Percentiles rank a stretch among this genome's conserved stretches.
Evolutionary conservation across 768 basidiomycete genomes (phyloP).

Genomic region (Glaciozyma martinii): DNA sequence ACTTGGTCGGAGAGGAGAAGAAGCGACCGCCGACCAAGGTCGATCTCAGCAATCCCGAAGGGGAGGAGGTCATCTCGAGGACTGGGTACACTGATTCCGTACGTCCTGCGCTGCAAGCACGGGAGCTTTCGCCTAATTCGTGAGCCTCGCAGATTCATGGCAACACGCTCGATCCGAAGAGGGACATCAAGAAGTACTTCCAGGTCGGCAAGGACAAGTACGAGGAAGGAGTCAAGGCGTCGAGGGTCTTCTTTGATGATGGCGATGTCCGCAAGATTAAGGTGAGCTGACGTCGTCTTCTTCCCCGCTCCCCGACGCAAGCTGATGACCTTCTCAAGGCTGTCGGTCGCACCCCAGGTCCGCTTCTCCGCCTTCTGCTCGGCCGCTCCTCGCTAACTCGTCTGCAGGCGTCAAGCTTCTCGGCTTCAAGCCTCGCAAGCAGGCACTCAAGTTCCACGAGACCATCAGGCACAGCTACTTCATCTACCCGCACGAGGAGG

Average conservation of each 20-base stretch:
- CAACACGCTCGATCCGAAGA: conserved; percentile 34
- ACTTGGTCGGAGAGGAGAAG: conserved; percentile 76
- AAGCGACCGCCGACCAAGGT: conserved; percentile 77
- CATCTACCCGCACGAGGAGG: conserved; percentile 84
- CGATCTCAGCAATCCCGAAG: conserved; percentile 37
- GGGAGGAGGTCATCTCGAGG: conserved; percentile 52
- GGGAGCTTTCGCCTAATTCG: background rate
- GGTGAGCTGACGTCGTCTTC: background rate
- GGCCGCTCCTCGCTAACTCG: background rate
- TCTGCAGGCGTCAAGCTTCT: conserved; percentile 88
- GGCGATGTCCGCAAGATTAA: conserved; percentile 31
- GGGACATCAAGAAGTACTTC: conserved; percentile 41
- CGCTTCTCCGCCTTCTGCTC: background rate
- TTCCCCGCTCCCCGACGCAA: background rate
- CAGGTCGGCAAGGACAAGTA: conserved; percentile 38
- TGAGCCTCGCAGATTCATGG: conserved; percentile 39
- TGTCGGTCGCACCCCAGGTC: conserved; percentile 44
- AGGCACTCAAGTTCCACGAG: conserved; percentile 65
- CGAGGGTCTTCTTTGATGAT: conserved; percentile 32
- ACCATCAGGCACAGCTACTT: conserved; percentile 87
- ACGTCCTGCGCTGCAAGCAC: conserved; percentile 17
- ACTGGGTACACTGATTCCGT: conserved; percentile 74
- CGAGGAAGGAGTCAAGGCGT: conserved; percentile 23
- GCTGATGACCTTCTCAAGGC: conserved; percentile 45
- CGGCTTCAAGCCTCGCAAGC: conserved; percentile 59